Evolutionary conservation across 768 basidiomycete genomes (phyloP).

Genomic region (Lactarius vividus): DNA sequence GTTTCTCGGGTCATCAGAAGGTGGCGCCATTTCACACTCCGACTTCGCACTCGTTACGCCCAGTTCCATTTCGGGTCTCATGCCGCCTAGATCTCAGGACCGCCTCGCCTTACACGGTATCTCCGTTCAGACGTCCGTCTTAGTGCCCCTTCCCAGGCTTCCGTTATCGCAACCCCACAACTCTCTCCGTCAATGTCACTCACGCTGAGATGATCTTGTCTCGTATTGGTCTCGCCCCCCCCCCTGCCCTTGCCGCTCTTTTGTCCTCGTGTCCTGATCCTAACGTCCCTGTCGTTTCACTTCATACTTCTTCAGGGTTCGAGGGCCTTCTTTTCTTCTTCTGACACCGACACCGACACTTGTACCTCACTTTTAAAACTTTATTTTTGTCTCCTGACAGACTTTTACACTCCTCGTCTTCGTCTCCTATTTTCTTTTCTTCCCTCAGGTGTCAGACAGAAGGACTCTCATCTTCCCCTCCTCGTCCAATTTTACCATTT

Average conservation of each 20-base stretch:
- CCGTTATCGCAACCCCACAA: constrained; percentile 23
- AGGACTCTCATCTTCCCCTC: neutral
- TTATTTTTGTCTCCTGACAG: constrained; percentile 7
- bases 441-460: neutral
- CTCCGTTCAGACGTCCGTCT: constrained; percentile 14
- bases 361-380: constrained; percentile 15
- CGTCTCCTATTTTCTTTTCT: neutral
- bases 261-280: constrained; percentile 13
- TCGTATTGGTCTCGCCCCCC: constrained; percentile 1
- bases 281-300: neutral
- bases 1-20: constrained; percentile 18
- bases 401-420: neutral
- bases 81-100: constrained; percentile 17
- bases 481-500: neutral
- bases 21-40: constrained; percentile 26
- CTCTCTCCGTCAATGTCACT: neutral
- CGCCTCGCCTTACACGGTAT: constrained; percentile 14
- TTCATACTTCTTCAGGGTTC: neutral
- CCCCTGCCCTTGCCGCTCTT: neutral
- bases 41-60: constrained; percentile 18
- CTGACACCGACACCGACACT: neutral
- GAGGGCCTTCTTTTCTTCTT: neutral
- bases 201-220: neutral
- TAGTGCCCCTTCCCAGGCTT: constrained; percentile 13
- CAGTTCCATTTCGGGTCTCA: constrained; percentile 1